A percentile compares a stretch with the other conserved stretches of the same genome.
Conservation (phyloP, 495 filamentous ascomycete genomes). For the Penicillium tannophilum region DNA sequence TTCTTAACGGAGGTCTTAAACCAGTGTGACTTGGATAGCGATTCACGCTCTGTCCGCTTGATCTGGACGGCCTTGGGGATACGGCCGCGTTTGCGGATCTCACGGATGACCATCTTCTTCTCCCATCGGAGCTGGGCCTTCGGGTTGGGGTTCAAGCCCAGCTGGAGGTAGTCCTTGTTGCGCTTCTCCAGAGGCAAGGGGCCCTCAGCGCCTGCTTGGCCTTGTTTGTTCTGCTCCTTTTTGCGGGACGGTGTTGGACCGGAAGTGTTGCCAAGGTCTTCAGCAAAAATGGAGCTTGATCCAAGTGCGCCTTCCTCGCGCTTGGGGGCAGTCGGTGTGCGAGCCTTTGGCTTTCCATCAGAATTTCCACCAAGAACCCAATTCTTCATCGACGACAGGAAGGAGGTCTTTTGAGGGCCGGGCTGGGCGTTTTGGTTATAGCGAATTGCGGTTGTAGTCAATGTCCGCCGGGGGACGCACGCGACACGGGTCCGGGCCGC, state of each 20-base stretch:
- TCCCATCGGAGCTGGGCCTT: slow-evolving; percentile 68
- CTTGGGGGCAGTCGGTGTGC: slow-evolving; percentile 31
- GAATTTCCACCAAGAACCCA: slow-evolving; percentile 39
- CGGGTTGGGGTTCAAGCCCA: slow-evolving; percentile 71
- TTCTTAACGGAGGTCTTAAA: slow-evolving; percentile 89
- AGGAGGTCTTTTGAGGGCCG: not conserved
- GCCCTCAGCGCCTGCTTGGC: slow-evolving; percentile 5
- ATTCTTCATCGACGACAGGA: slow-evolving; percentile 42
- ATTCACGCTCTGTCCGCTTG: slow-evolving; percentile 72
- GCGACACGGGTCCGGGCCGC: slow-evolving; percentile 41
- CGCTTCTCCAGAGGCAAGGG: slow-evolving; percentile 34
- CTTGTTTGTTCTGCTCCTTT: slow-evolving; percentile 22
- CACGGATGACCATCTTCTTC: slow-evolving; percentile 76
- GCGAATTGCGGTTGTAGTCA: slow-evolving; percentile 38
- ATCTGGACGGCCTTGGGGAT: slow-evolving; percentile 64
- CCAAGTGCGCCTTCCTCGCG: slow-evolving; percentile 41
- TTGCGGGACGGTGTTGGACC: slow-evolving; percentile 33
- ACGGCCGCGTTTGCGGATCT: slow-evolving; percentile 66
- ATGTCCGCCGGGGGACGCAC: slow-evolving; percentile 44
- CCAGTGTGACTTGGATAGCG: slow-evolving; percentile 60
- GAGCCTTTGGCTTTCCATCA: slow-evolving; percentile 31
- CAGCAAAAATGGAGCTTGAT: slow-evolving; percentile 46
- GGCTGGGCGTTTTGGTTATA: slow-evolving; percentile 25
- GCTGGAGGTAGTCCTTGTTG: slow-evolving; percentile 51
- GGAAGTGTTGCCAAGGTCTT: slow-evolving; percentile 32